phyloP scores from a whole-genome alignment of 228 moss, liverwort and hornwort genomes.

The Sphagnum magellanicum region DNA sequence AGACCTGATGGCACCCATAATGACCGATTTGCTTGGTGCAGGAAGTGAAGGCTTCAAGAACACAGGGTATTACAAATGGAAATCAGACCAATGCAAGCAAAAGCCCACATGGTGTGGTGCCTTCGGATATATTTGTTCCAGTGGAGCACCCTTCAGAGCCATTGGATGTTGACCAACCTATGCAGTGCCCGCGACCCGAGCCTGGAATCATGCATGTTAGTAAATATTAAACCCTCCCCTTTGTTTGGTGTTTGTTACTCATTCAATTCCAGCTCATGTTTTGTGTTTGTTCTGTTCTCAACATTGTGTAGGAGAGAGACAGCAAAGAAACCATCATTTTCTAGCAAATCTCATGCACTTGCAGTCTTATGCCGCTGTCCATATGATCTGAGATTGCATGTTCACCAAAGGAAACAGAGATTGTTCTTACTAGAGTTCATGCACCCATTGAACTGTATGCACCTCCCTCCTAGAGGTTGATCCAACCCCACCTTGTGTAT shows the following conservation, averaged over 20 bases:
- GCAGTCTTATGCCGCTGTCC: not conserved
- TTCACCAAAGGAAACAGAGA: not conserved
- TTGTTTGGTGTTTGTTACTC: not conserved
- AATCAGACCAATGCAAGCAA: no score
- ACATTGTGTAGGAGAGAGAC: not conserved
- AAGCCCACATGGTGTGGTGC: conserved; percentile 24
- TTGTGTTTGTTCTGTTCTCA: no score
- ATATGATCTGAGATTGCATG: not conserved
- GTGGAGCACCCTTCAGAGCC: conserved; percentile 44
- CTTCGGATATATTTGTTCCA: conserved; percentile 25
- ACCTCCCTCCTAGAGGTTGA: no score
- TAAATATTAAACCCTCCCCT: not conserved
- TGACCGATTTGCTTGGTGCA: no score
- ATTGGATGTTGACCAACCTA: conserved; percentile 22
- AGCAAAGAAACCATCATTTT: not conserved
- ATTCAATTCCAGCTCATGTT: no score
- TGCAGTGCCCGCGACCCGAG: conserved; percentile 45
- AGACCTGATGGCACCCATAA: no score
- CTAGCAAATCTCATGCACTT: not conserved
- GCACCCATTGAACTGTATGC: no score
- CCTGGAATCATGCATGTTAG: conserved; percentile 37
- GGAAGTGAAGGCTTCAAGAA: no score
- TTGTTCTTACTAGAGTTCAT: no score
- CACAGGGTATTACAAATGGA: no score
- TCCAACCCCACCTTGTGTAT: no score